Percentiles rank a stretch among this genome's conserved stretches.
phyloP scores from a whole-genome alignment of 2,329 filamentous ascomycete genomes.

The Microdochium paspali region DNA sequence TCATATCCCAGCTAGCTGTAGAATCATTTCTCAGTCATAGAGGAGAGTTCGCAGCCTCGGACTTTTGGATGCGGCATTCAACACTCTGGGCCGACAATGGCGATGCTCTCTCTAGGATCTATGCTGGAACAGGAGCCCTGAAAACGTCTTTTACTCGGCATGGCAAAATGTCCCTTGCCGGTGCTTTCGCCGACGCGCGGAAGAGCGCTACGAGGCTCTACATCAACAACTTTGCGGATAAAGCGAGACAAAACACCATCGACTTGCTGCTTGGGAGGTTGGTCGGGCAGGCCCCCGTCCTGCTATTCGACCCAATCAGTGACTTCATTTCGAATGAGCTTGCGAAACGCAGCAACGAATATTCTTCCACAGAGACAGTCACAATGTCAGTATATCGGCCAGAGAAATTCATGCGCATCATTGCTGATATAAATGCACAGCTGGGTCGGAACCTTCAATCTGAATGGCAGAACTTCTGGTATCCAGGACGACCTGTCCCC shows the following conservation, averaged over 20 bases:
- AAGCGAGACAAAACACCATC: conserved; percentile 85
- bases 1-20: conserved; percentile 88
- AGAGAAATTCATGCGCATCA: neutral
- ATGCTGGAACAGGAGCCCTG: conserved; percentile 89
- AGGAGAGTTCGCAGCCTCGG: conserved; percentile 57
- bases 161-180: conserved; percentile 92
- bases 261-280: conserved; percentile 83
- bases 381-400: conserved; percentile 48
- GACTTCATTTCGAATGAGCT: conserved; percentile 79
- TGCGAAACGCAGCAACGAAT: conserved; percentile 57
- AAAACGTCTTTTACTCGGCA: conserved; percentile 92
- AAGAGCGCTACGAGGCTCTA: conserved; percentile 93
- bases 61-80: conserved; percentile 89
- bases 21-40: conserved; percentile 74
- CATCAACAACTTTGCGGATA: conserved; percentile 96
- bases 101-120: conserved; percentile 87
- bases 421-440: conserved; percentile 19
- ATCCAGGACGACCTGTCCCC: conserved; percentile 69
- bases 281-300: conserved; percentile 73
- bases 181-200: conserved; percentile 86
- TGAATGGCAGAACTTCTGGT: conserved; percentile 80
- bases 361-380: conserved; percentile 63
- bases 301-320: conserved; percentile 89
- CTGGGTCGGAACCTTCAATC: conserved; percentile 80
- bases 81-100: conserved; percentile 97